Percentiles rank a stretch among this genome's conserved stretches.
Conservation (phyloP, 2,329 filamentous ascomycete species). For the Colletotrichum horii region DNA sequence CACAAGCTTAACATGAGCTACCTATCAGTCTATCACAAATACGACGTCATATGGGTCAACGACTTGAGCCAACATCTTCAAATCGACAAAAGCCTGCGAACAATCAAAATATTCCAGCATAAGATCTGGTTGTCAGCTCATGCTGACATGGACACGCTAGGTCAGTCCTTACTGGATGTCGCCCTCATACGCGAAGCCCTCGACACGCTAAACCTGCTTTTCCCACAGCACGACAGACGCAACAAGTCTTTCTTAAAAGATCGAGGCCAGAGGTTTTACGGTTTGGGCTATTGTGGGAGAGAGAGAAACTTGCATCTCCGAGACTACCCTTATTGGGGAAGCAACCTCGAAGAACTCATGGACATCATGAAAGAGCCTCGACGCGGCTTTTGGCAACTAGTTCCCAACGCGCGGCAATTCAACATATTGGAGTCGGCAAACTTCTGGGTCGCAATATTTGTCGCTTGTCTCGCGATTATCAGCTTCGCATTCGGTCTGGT, state of each 20-base stretch:
- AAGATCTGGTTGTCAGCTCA: not conserved
- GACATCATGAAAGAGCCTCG: not conserved
- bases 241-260: not conserved
- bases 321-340: not conserved
- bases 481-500: not conserved
- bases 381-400: not conserved
- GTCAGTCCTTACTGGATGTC: not conserved
- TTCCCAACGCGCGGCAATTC: not conserved
- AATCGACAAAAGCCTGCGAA: not conserved
- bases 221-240: not conserved
- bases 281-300: not conserved
- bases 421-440: not conserved
- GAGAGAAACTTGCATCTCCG: not conserved
- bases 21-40: not conserved
- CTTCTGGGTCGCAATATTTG: not conserved
- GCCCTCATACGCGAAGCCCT: not conserved
- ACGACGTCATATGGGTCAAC: not conserved
- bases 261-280: not conserved
- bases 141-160: fast-evolving
- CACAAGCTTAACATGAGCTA: not conserved
- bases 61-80: not conserved
- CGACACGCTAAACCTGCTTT: not conserved
- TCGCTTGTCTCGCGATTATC: not conserved
- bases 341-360: not conserved
- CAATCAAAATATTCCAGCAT: not conserved